Conservation (phyloP, 306 rosid genomes). For the Vigna unguiculata region DNA sequence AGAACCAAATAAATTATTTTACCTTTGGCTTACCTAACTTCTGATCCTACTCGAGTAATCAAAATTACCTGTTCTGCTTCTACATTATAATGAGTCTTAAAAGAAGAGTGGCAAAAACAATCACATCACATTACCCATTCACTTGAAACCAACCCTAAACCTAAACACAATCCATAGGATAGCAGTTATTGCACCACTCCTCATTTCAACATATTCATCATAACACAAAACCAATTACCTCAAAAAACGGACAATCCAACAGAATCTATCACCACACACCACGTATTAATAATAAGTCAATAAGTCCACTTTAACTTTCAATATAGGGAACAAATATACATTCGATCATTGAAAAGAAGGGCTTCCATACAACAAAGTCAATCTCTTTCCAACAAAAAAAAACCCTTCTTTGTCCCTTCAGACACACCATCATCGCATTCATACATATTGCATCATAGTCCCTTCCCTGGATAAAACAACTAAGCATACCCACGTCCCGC, state of each 20-base stretch:
- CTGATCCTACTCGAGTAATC: not conserved
- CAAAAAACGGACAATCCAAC: not conserved
- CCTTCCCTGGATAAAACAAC: not conserved
- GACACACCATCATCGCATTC: conserved; percentile 26
- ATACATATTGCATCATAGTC: not conserved
- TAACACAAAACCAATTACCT: not conserved
- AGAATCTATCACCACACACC: not conserved
- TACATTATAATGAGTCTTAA: not conserved
- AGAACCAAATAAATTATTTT: not conserved
- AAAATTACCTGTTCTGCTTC: not conserved
- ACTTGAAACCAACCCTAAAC: not conserved
- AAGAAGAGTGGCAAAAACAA: not conserved
- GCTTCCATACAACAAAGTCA: conserved; percentile 20
- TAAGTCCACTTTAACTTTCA: conserved; percentile 19
- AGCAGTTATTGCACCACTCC: not conserved
- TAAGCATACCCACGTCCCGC: conserved; percentile 36
- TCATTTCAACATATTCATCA: not conserved
- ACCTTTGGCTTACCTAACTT: not conserved
- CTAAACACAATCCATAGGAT: not conserved
- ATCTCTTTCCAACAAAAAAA: conserved; percentile 24
- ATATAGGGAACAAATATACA: conserved; percentile 47
- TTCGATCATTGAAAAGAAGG: conserved; percentile 39
- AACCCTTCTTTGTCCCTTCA: conserved; percentile 41
- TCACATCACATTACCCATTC: not conserved
- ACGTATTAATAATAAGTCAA: conserved; percentile 12